These are phyloP conservation scores for Teunomyces tritomae DNA, from an alignment of 805 yeast species.

Conservation along the genomic window DNA sequence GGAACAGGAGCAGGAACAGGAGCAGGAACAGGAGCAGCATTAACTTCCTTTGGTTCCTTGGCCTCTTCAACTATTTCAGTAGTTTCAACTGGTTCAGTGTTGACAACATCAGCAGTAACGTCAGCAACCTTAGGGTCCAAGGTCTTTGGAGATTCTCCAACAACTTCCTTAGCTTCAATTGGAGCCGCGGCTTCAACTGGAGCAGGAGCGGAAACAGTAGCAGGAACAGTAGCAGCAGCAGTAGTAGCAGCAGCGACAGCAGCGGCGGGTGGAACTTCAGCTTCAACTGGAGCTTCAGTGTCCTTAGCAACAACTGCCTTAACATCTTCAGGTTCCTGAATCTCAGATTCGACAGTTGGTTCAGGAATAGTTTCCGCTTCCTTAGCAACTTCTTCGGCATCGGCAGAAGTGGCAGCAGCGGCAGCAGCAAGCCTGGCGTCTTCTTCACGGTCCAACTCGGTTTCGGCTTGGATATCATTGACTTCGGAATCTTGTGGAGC, in stretches of 20 bases:
- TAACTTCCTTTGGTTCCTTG: conserved; percentile 7
- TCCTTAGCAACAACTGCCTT: conserved; percentile 1
- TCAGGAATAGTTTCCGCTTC: conserved; percentile 1
- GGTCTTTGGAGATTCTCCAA: conserved; percentile 5
- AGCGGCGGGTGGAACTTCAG: background rate
- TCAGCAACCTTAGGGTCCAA: conserved; percentile 5
- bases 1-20: conserved; percentile 5
- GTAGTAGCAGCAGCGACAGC: background rate
- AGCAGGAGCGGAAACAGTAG: background rate
- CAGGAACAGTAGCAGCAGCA: background rate
- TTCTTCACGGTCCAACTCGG: conserved; percentile 9
- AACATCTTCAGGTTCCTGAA: no score
- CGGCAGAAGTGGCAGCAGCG: conserved; percentile 9
- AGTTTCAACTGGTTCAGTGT: conserved; percentile 7
- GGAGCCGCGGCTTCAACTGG: background rate
- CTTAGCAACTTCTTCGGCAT: conserved; percentile 1
- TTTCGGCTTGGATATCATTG: conserved; percentile 3
- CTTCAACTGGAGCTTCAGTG: conserved; percentile 8
- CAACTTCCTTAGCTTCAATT: conserved; percentile 10
- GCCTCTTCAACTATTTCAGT: conserved; percentile 4
- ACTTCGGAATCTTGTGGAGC: conserved; percentile 1
- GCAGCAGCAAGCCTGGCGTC: conserved; percentile 14
- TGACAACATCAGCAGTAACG: conserved; percentile 12
- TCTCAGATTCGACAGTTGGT: background rate
- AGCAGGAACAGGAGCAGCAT: conserved; percentile 1